Conservation (phyloP, 371 early-diverging fungal genomes). For the Globomyces sp. region DNA sequence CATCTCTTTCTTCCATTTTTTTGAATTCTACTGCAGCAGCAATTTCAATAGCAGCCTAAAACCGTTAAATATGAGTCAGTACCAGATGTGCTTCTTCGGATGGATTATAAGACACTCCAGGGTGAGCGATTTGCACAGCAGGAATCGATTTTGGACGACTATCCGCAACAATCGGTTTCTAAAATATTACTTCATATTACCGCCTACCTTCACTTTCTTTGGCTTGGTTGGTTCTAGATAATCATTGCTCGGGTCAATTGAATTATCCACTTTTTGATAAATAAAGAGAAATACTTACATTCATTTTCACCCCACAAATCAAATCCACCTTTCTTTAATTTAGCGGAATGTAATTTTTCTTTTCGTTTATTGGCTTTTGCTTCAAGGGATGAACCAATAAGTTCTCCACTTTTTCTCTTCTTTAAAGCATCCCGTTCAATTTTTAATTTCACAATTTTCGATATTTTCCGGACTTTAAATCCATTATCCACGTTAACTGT, state of each 20-base stretch:
- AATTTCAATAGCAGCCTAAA: slow-evolving; percentile 38
- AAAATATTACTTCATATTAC: slow-evolving; percentile 45
- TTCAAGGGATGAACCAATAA: slow-evolving; percentile 6
- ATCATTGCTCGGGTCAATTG: slow-evolving; percentile 18
- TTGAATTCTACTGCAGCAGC: slow-evolving; percentile 49
- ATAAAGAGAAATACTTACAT: neutral
- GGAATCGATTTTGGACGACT: slow-evolving; percentile 53
- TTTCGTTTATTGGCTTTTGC: neutral
- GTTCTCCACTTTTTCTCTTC: slow-evolving; percentile 8
- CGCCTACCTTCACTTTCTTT: slow-evolving; percentile 36
- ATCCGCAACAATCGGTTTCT: slow-evolving; percentile 31
- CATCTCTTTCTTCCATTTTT: slow-evolving; percentile 30
- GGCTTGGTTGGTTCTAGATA: slow-evolving; percentile 42
- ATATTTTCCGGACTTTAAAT: slow-evolving; percentile 24
- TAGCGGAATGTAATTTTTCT: slow-evolving; percentile 16
- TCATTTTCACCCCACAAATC: slow-evolving; percentile 32
- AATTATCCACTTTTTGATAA: neutral
- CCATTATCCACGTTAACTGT: slow-evolving; percentile 12
- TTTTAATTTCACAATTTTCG: neutral
- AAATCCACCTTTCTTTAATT: slow-evolving; percentile 28
- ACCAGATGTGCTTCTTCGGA: slow-evolving; percentile 74
- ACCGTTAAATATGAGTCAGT: slow-evolving; percentile 13
- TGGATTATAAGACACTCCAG: slow-evolving; percentile 92
- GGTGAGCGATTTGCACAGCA: slow-evolving; percentile 72
- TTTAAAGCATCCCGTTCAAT: slow-evolving; percentile 11